phyloP scores from a whole-genome alignment of 176 grass and related monocot genomes.

The Olyra latifolia region DNA sequence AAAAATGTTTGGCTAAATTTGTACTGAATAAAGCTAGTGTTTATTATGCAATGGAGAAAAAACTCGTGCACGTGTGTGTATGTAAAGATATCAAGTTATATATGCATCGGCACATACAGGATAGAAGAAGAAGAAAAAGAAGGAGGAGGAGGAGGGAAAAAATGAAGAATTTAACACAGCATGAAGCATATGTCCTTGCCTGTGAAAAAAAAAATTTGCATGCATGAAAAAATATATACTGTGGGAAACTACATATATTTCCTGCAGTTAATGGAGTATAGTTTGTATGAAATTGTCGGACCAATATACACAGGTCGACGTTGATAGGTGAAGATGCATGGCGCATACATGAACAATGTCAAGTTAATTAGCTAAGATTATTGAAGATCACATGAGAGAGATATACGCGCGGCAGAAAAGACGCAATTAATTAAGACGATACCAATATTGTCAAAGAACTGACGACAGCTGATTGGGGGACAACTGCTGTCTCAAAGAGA shows the following conservation, averaged over 20 bases:
- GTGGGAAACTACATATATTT: not conserved
- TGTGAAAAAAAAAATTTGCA: not conserved
- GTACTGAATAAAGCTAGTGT: not conserved
- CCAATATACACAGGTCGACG: not conserved
- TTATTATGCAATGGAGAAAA: not conserved
- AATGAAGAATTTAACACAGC: too few species aligned
- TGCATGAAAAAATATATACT: not conserved
- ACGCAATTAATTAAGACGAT: not conserved
- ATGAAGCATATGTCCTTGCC: not conserved
- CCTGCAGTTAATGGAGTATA: not conserved
- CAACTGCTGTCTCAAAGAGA: not conserved
- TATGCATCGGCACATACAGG: too few species aligned
- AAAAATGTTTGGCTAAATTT: not conserved
- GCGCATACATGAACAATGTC: not conserved
- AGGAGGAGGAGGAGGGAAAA: too few species aligned
- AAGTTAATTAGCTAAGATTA: slow-evolving; percentile 1
- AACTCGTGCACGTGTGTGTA: not conserved
- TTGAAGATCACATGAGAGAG: not conserved
- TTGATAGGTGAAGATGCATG: not conserved
- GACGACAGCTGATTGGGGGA: not conserved
- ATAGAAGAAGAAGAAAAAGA: too few species aligned
- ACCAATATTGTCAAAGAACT: slow-evolving; percentile 38
- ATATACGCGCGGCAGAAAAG: not conserved
- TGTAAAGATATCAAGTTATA: too few species aligned
- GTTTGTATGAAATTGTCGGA: not conserved